A percentile compares a stretch with the other conserved stretches of the same genome.
Conservation (phyloP, 805 yeast genomes). For the Blastobotrys americana region DNA sequence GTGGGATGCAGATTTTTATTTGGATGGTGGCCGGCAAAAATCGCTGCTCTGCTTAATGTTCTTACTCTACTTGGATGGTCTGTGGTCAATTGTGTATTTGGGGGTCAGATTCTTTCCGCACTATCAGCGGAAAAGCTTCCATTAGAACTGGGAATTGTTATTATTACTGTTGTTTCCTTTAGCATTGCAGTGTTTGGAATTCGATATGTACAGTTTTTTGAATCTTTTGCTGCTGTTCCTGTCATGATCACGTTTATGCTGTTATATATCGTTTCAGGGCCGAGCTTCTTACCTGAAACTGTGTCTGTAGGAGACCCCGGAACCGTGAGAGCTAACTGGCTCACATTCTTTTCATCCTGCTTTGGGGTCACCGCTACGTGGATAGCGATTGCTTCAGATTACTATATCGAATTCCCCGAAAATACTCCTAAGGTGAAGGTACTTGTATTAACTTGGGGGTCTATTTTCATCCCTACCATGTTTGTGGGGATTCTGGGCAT, state of each 20-base stretch:
- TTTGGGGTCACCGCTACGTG: conserved; percentile 81
- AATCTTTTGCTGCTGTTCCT: conserved; percentile 60
- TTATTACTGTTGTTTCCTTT: conserved; percentile 58
- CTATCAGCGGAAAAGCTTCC: conserved; percentile 62
- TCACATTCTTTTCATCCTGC: conserved; percentile 63
- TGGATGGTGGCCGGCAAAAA: conserved; percentile 79
- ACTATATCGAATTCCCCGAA: conserved; percentile 75
- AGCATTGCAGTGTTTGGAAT: conserved; percentile 73
- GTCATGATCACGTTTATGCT: conserved; percentile 60
- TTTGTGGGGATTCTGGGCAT: conserved; percentile 72
- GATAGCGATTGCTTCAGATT: conserved; percentile 84
- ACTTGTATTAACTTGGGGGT: conserved; percentile 56
- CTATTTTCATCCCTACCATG: conserved; percentile 62
- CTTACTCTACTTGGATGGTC: conserved; percentile 88
- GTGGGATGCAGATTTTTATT: conserved; percentile 71
- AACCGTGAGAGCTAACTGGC: conserved; percentile 58
- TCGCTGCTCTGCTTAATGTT: conserved; percentile 63
- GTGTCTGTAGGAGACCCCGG: conserved; percentile 33
- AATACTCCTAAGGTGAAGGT: conserved; percentile 48
- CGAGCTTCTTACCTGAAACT: conserved; percentile 25
- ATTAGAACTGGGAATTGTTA: conserved; percentile 63
- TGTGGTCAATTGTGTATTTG: conserved; percentile 81
- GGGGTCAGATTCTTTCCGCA: conserved; percentile 72
- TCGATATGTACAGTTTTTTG: conserved; percentile 59
- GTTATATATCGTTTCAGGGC: conserved; percentile 48